phyloP scores from a whole-genome alignment of 2,329 filamentous ascomycete genomes.

The Aspergillus awamori region DNA sequence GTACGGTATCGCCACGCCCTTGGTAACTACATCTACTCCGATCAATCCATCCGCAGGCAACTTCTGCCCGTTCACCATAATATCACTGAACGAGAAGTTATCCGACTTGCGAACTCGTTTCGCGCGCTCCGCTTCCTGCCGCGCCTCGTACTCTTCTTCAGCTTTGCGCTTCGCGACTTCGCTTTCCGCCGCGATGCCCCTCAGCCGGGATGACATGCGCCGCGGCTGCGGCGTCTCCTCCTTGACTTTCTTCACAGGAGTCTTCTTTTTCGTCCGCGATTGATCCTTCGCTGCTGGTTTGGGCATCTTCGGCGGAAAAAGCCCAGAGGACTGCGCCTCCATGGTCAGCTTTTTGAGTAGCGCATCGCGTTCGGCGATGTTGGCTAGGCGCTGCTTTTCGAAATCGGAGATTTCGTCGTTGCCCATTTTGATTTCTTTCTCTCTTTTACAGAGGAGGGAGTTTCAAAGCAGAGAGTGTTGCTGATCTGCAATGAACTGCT shows the following conservation, averaged over 20 bases:
- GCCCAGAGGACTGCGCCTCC: constrained; percentile 68
- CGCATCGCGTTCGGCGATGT: constrained; percentile 83
- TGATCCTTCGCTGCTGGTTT: constrained; percentile 52
- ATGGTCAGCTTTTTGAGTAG: constrained; percentile 75
- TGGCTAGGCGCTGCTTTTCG: constrained; percentile 80
- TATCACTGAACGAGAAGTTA: constrained; percentile 72
- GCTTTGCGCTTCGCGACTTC: constrained; percentile 70
- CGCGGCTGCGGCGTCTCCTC: constrained; percentile 59
- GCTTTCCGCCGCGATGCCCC: constrained; percentile 66
- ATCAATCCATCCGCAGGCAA: constrained; percentile 68
- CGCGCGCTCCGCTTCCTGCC: constrained; percentile 59
- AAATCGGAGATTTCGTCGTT: constrained; percentile 74
- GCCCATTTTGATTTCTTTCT: constrained; percentile 11
- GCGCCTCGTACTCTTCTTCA: constrained; percentile 63
- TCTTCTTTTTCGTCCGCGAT: constrained; percentile 51
- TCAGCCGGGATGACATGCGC: constrained; percentile 63
- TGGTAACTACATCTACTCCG: constrained; percentile 59
- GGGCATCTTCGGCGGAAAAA: constrained; percentile 58
- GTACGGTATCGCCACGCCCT: constrained; percentile 74
- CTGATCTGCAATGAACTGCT: not conserved
- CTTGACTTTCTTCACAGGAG: constrained; percentile 62
- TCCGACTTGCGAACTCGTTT: constrained; percentile 68
- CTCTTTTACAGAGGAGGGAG: not conserved
- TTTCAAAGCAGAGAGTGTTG: not conserved
- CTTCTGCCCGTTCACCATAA: constrained; percentile 78